Evolutionary conservation across 2,329 filamentous ascomycete species (phyloP).

Genomic region (Penicillium sp.): DNA sequence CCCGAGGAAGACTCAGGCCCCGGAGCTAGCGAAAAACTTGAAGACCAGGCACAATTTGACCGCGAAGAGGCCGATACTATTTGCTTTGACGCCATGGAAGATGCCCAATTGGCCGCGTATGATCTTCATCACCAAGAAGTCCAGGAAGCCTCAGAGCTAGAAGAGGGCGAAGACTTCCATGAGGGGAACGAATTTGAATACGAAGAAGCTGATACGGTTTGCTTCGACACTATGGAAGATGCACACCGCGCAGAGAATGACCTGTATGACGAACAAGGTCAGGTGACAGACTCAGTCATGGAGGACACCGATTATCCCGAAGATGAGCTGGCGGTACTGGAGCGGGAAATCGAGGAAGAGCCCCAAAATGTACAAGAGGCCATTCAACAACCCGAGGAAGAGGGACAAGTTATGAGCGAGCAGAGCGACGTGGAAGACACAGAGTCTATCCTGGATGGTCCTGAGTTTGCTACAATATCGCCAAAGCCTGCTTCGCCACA

Average conservation of each 20-base stretch:
- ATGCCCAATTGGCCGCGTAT: background rate
- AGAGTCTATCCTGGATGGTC: constrained; percentile 10
- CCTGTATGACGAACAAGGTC: background rate
- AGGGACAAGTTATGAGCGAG: constrained; percentile 8
- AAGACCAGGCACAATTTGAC: background rate
- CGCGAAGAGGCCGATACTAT: constrained; percentile 17
- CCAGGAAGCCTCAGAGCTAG: background rate
- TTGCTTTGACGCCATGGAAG: constrained; percentile 8
- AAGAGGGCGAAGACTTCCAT: background rate
- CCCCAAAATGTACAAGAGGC: constrained; percentile 4
- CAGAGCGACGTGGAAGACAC: constrained; percentile 21
- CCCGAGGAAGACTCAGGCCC: background rate
- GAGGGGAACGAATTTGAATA: background rate
- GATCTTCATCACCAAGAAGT: background rate
- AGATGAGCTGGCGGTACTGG: background rate
- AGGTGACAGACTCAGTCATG: background rate
- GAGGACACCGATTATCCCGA: background rate
- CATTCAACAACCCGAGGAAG: background rate
- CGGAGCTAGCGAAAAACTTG: background rate
- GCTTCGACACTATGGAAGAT: constrained; percentile 24
- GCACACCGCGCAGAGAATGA: background rate
- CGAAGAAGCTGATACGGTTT: constrained; percentile 23
- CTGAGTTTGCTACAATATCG: background rate
- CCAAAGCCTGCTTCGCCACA: background rate
- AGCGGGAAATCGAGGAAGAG: background rate